These are phyloP conservation scores for Alternaria panax DNA, from an alignment of 2,329 filamentous ascomycete species.

Conservation along the genomic window DNA sequence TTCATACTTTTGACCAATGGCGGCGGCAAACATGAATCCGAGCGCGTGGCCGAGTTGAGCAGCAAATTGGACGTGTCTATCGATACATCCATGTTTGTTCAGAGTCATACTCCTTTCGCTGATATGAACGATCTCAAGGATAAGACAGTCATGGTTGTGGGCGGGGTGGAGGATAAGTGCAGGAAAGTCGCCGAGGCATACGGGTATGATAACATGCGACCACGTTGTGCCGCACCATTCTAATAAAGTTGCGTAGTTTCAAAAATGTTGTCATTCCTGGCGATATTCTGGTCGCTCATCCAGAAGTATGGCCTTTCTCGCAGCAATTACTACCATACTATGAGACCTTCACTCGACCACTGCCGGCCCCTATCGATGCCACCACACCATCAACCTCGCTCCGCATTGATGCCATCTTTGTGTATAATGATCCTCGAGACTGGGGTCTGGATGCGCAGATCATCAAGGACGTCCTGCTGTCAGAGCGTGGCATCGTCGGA, in stretches of 20 bases:
- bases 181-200: slow-evolving; percentile 73
- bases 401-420: slow-evolving; percentile 88
- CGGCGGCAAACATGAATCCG: slow-evolving; percentile 81
- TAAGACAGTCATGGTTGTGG: slow-evolving; percentile 59
- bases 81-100: slow-evolving; percentile 75
- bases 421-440: slow-evolving; percentile 95
- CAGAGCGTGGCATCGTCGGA: slow-evolving; percentile 77
- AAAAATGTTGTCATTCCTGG: slow-evolving; percentile 82
- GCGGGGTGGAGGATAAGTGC: slow-evolving; percentile 63
- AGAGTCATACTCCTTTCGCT: slow-evolving; percentile 90
- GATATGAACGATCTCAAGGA: slow-evolving; percentile 66
- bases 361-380: slow-evolving; percentile 61
- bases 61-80: slow-evolving; percentile 70
- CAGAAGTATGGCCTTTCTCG: slow-evolving; percentile 84
- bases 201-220: slow-evolving; percentile 25
- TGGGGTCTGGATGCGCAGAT: slow-evolving; percentile 92
- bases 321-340: slow-evolving; percentile 70
- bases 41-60: slow-evolving; percentile 74
- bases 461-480: slow-evolving; percentile 83
- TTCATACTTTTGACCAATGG: slow-evolving; percentile 97
- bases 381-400: slow-evolving; percentile 61
- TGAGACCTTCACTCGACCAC: slow-evolving; percentile 62
- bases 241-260: slow-evolving; percentile 36
- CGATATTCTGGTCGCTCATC: slow-evolving; percentile 79
- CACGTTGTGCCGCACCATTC: neutral